Conservation (phyloP, 139 green algal species). For the Chlamydomonas sp. region DNA sequence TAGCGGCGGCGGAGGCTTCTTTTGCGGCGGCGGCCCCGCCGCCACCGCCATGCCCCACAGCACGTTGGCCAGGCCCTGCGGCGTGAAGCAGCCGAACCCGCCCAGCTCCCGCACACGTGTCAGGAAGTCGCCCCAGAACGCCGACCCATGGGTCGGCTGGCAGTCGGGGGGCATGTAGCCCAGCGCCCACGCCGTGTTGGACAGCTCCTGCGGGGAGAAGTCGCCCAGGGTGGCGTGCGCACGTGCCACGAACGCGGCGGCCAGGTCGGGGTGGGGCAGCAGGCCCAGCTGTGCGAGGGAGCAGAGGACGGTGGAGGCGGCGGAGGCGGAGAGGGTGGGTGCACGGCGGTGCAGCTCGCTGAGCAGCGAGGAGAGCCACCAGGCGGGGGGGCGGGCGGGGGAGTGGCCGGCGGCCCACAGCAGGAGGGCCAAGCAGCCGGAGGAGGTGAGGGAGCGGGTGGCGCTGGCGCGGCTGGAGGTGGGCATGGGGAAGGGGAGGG, state of each 20-base stretch:
- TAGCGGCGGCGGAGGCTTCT: too few species aligned
- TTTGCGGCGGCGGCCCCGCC: not conserved
- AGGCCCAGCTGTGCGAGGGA: not conserved
- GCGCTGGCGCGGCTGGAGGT: constrained; percentile 6
- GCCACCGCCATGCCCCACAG: constrained; percentile 43
- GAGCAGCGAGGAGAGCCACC: not conserved
- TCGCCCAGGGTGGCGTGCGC: not conserved
- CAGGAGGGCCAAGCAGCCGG: not conserved
- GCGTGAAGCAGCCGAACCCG: constrained; percentile 15
- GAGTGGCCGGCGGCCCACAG: constrained; percentile 17
- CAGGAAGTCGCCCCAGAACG: not conserved
- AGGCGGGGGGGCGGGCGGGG: not conserved
- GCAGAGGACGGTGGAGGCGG: not conserved
- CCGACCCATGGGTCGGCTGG: constrained; percentile 1
- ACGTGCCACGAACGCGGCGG: not conserved
- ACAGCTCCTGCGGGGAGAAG: constrained; percentile 8
- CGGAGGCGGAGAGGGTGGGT: not conserved
- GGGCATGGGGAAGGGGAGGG: not conserved
- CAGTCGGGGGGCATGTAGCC: not conserved
- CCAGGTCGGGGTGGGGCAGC: not conserved
- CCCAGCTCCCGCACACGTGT: not conserved
- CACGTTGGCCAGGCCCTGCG: constrained; percentile 47
- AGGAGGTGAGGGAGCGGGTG: not conserved
- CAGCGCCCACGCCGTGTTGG: constrained; percentile 25
- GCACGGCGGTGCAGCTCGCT: not conserved